phyloP scores from a whole-genome alignment of 2,329 filamentous ascomycete species.

The Cadophora gregata region DNA sequence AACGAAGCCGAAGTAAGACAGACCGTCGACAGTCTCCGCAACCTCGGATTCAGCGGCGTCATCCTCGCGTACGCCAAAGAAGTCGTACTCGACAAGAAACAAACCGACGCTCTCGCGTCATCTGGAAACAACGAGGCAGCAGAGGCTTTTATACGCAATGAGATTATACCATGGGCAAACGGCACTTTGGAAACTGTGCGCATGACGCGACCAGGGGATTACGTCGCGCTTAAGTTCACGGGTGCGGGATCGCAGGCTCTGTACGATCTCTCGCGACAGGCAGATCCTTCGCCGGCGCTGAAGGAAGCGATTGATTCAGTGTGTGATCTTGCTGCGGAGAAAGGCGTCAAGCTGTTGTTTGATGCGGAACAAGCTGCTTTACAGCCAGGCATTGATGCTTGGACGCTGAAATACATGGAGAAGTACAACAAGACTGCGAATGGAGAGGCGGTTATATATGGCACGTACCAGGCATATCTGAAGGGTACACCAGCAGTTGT shows the following conservation, averaged over 20 bases:
- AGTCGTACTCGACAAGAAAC: slow-evolving; percentile 69
- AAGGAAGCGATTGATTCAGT: slow-evolving; percentile 74
- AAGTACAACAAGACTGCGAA: slow-evolving; percentile 69
- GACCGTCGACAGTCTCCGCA: slow-evolving; percentile 70
- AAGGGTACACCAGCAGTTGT: slow-evolving; percentile 66
- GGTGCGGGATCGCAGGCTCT: slow-evolving; percentile 80
- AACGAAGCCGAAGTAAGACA: slow-evolving; percentile 68
- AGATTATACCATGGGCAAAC: slow-evolving; percentile 73
- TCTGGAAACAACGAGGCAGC: slow-evolving; percentile 55
- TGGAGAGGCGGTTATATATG: slow-evolving; percentile 74
- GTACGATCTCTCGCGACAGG: slow-evolving; percentile 65
- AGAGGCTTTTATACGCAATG: slow-evolving; percentile 56
- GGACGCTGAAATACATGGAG: slow-evolving; percentile 78
- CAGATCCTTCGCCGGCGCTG: slow-evolving; percentile 68
- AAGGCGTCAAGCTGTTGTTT: slow-evolving; percentile 77
- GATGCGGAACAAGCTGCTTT: slow-evolving; percentile 85
- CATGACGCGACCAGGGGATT: slow-evolving; percentile 56
- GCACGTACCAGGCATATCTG: slow-evolving; percentile 80
- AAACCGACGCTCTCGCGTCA: slow-evolving; percentile 53
- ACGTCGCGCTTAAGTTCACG: slow-evolving; percentile 71
- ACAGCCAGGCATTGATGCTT: slow-evolving; percentile 80
- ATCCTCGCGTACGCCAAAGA: slow-evolving; percentile 86
- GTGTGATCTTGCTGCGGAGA: slow-evolving; percentile 72
- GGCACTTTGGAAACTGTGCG: slow-evolving; percentile 77
- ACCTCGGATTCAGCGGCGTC: slow-evolving; percentile 81